Percentiles rank a stretch among this genome's conserved stretches.
Conservation (phyloP, 495 filamentous ascomycete species). For the Hypoxylon intermedium region DNA sequence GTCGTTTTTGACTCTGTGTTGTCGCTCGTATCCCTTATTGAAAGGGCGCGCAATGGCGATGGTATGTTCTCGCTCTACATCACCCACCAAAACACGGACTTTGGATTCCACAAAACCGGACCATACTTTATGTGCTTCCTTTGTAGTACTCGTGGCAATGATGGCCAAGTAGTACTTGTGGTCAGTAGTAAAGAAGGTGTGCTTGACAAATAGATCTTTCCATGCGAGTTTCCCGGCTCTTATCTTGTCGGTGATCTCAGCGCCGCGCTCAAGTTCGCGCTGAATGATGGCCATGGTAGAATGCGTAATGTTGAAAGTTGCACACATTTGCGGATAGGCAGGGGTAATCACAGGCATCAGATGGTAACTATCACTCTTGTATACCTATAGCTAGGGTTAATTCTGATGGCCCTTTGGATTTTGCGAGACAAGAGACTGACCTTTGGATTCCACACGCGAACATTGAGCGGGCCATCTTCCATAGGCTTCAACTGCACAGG, state of each 20-base stretch:
- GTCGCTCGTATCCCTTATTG: slow-evolving; percentile 87
- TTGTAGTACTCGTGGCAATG: slow-evolving; percentile 82
- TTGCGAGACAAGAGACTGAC: slow-evolving; percentile 51
- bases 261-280: slow-evolving; percentile 78
- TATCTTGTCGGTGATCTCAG: slow-evolving; percentile 81
- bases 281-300: slow-evolving; percentile 86
- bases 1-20: slow-evolving; percentile 74
- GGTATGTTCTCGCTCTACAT: slow-evolving; percentile 74
- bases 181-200: slow-evolving; percentile 88
- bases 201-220: slow-evolving; percentile 86
- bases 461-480: slow-evolving; percentile 79
- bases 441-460: slow-evolving; percentile 94
- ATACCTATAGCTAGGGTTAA: slow-evolving; percentile 63
- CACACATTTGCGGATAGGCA: slow-evolving; percentile 94
- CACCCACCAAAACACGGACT: slow-evolving; percentile 79
- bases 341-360: slow-evolving; percentile 98
- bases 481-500: slow-evolving; percentile 89
- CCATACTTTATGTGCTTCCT: slow-evolving; percentile 85
- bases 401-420: neutral
- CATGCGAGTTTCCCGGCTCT: slow-evolving; percentile 74
- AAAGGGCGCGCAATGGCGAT: slow-evolving; percentile 89
- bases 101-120: slow-evolving; percentile 93
- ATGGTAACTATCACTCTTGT: slow-evolving; percentile 79
- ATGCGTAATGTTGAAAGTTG: slow-evolving; percentile 88
- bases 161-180: slow-evolving; percentile 96